A percentile compares a stretch with the other conserved stretches of the same genome.
These are phyloP conservation scores for Fraxinus excelsior DNA, from an alignment of 257 asterid genomes.

Conservation along the genomic window DNA sequence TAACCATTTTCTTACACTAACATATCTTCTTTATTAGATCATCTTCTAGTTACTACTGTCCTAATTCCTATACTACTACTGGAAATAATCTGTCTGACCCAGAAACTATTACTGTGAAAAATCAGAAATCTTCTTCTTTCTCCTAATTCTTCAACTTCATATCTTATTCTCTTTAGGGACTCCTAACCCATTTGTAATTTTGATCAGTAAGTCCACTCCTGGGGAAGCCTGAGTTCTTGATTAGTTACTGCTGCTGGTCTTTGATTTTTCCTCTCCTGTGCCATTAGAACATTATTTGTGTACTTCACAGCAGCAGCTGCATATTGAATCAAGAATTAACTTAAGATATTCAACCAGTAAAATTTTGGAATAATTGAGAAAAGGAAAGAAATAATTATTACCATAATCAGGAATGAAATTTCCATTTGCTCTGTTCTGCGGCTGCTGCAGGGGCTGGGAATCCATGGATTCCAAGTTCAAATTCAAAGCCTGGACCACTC, in stretches of 20 bases:
- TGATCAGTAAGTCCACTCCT: slow-evolving; percentile 51
- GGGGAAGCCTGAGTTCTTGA: slow-evolving; percentile 39
- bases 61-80: neutral
- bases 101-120: neutral
- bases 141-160: slow-evolving; percentile 3
- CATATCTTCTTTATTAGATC: neutral
- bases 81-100: neutral
- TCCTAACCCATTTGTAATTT: neutral
- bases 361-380: neutral
- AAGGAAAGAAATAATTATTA: neutral
- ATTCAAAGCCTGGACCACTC: slow-evolving; percentile 57
- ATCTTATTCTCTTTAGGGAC: neutral
- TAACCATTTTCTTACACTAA: neutral
- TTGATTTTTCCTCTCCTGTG: slow-evolving; percentile 18
- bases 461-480: slow-evolving; percentile 33
- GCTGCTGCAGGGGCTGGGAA: neutral
- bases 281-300: slow-evolving; percentile 9
- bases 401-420: slow-evolving; percentile 18
- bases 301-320: slow-evolving; percentile 6
- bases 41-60: neutral
- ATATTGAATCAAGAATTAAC: neutral
- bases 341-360: neutral
- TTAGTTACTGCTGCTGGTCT: slow-evolving; percentile 10
- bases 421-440: neutral
- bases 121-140: neutral